Evolutionary conservation across 2,329 filamentous ascomycete genomes (phyloP).

Genomic region (Colletotrichum simmondsii): DNA sequence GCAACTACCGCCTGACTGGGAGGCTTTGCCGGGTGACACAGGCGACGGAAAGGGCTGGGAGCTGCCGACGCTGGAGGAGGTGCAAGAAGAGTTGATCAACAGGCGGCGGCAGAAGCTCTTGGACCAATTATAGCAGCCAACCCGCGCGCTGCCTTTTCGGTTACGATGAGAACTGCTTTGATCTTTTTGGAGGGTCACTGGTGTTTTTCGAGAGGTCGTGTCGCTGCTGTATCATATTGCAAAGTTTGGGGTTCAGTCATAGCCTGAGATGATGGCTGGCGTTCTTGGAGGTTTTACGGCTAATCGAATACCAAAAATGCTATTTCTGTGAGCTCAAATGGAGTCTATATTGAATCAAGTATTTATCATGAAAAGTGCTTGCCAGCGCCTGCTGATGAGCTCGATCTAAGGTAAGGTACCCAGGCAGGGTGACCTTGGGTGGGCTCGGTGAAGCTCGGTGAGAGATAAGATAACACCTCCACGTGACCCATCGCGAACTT

Average conservation of each 20-base stretch:
- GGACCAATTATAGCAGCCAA: slow-evolving; percentile 72
- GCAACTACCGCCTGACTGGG: slow-evolving; percentile 77
- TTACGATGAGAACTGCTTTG: slow-evolving; percentile 2
- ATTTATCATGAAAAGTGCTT: too few species aligned
- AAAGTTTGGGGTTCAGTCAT: slow-evolving; percentile 16
- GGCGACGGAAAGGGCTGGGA: slow-evolving; percentile 87
- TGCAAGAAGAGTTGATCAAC: slow-evolving; percentile 93
- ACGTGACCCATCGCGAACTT: slow-evolving; percentile 13
- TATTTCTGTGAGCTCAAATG: neutral
- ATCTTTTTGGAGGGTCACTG: neutral
- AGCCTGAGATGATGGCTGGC: slow-evolving; percentile 26
- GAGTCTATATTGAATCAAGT: neutral
- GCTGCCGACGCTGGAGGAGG: slow-evolving; percentile 87
- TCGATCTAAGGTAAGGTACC: neutral
- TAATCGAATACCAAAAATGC: slow-evolving; percentile 32
- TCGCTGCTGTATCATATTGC: slow-evolving; percentile 25
- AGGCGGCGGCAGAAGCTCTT: slow-evolving; percentile 84
- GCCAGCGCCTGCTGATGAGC: neutral
- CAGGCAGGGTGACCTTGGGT: too few species aligned
- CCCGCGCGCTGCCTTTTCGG: neutral
- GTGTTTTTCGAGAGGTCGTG: neutral
- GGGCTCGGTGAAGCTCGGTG: neutral
- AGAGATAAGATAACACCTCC: neutral
- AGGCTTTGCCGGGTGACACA: slow-evolving; percentile 85
- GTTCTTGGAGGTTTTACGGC: slow-evolving; percentile 19